Evolutionary conservation across 2,329 filamentous ascomycete species (phyloP).

Genomic region (Exophiala xenobiotica): DNA sequence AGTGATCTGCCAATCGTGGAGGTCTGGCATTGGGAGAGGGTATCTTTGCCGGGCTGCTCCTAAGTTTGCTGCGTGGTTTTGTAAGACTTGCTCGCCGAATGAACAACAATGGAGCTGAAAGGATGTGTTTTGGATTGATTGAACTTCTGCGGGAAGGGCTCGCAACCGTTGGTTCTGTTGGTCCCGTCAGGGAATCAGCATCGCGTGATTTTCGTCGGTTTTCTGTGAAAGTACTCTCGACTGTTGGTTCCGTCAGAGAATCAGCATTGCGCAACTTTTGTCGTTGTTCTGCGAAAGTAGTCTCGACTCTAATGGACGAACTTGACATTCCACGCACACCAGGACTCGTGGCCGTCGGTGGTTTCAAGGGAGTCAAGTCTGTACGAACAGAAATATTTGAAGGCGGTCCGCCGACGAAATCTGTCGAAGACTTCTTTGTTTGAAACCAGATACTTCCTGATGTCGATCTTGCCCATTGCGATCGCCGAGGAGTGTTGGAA

Average conservation of each 20-base stretch:
- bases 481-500: slow-evolving; percentile 4
- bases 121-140: slow-evolving; percentile 17
- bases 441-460: slow-evolving; percentile 18
- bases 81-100: slow-evolving; percentile 13
- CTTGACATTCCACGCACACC: background rate
- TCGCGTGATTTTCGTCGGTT: background rate
- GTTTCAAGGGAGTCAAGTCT: slow-evolving; percentile 18
- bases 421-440: slow-evolving; percentile 11
- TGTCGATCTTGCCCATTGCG: slow-evolving; percentile 14
- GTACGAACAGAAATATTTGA: slow-evolving; percentile 10
- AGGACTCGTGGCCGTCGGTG: slow-evolving; percentile 9
- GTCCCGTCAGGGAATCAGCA: background rate
- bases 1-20: slow-evolving; percentile 19
- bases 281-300: slow-evolving; percentile 10
- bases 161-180: background rate
- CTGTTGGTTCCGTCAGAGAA: background rate
- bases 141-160: slow-evolving; percentile 15
- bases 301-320: slow-evolving; percentile 20
- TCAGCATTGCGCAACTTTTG: background rate
- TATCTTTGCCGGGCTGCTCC: background rate
- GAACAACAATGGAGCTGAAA: slow-evolving; percentile 18
- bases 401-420: background rate
- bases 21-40: background rate
- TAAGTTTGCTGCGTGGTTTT: slow-evolving; percentile 1
- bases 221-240: slow-evolving; percentile 10